These are phyloP conservation scores for Kwoniella bestiolae DNA, from an alignment of 768 basidiomycete species.

Conservation along the genomic window DNA sequence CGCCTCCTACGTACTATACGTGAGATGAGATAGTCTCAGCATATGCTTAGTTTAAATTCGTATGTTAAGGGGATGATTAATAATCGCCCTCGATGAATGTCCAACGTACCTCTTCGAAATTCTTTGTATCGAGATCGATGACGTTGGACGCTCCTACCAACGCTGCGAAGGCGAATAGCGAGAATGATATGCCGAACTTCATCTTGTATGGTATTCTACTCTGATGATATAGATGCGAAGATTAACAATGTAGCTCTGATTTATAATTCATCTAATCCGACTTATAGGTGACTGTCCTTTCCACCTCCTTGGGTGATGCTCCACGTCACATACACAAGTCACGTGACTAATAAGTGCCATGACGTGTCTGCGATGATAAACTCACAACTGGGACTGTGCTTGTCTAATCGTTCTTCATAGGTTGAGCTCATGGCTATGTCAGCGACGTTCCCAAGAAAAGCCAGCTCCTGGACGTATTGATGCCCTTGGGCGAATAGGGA, in stretches of 20 bases:
- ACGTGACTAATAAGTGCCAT: too few relatives aligned
- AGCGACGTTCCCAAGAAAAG: too few relatives aligned
- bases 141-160: conserved; percentile 70
- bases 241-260: conserved; percentile 11
- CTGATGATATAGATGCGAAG: background rate
- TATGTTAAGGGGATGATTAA: background rate
- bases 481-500: too few relatives aligned
- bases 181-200: conserved; percentile 14
- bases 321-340: too few relatives aligned
- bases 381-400: too few relatives aligned
- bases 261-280: too few relatives aligned
- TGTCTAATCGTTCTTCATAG: too few relatives aligned
- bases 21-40: conserved; percentile 13
- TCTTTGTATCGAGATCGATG: conserved; percentile 72
- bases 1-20: conserved; percentile 65
- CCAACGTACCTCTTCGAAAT: conserved; percentile 68
- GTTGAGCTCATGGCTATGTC: too few relatives aligned
- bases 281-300: too few relatives aligned
- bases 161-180: conserved; percentile 24
- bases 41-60: background rate
- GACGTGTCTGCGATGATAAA: too few relatives aligned
- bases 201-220: conserved; percentile 1
- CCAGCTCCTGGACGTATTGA: too few relatives aligned
- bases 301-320: too few relatives aligned
- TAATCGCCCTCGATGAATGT: background rate